Evolutionary conservation across 352 stramenopile species (phyloP).

Genomic region (Detonula confervacea): DNA sequence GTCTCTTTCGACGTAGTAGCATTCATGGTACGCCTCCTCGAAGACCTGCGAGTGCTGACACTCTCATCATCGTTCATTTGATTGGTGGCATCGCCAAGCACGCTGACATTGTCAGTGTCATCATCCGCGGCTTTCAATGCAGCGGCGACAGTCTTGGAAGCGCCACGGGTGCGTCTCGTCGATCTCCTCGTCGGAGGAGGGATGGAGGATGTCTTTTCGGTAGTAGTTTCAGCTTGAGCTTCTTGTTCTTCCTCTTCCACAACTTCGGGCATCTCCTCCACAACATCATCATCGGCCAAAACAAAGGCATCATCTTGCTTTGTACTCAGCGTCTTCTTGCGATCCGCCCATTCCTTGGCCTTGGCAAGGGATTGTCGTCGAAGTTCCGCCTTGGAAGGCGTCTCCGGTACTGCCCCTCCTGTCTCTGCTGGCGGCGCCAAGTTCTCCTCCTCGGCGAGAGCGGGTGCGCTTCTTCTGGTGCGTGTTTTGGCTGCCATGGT

Average conservation of each 20-base stretch:
- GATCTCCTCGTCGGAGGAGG: constrained; percentile 7
- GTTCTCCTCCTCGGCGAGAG: too few relatives aligned
- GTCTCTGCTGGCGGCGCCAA: too few relatives aligned
- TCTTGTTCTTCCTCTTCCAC: constrained; percentile 6
- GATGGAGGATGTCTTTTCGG: constrained; percentile 28
- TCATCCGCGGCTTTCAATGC: background rate
- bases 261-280: background rate
- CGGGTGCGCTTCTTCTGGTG: too few relatives aligned
- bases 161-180: background rate
- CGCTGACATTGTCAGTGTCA: background rate
- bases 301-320: constrained; percentile 18
- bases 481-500: too few relatives aligned
- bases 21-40: constrained; percentile 11
- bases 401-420: too few relatives aligned
- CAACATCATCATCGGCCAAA: constrained; percentile 1
- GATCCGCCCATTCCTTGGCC: constrained; percentile 32
- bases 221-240: constrained; percentile 17
- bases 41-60: background rate
- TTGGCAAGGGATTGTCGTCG: constrained; percentile 13
- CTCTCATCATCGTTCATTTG: background rate
- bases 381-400: constrained; percentile 26
- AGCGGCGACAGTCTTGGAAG: background rate
- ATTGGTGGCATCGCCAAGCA: background rate
- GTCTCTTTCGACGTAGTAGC: background rate
- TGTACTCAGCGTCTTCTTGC: too few relatives aligned